These are phyloP conservation scores for Mycosphaerella sp. DNA, from an alignment of 2,329 filamentous ascomycete species.

Conservation along the genomic window DNA sequence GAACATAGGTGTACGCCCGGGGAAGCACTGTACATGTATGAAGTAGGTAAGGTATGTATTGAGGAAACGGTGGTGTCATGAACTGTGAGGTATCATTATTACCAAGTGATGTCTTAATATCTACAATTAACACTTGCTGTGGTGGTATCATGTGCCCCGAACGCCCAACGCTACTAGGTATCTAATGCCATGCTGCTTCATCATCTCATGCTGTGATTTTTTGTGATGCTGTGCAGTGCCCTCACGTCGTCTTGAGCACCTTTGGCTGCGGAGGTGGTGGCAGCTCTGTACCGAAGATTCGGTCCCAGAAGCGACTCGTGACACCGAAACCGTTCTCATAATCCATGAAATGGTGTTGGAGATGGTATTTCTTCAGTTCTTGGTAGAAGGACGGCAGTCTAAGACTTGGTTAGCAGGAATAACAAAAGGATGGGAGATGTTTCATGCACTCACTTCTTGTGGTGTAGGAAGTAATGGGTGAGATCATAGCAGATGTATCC, in stretches of 20 bases:
- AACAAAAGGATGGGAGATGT: background rate
- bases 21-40: too few species aligned
- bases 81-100: slow-evolving; percentile 5
- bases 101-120: slow-evolving; percentile 8
- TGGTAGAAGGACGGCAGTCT: slow-evolving; percentile 83
- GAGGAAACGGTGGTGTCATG: background rate
- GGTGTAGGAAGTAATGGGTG: slow-evolving; percentile 98
- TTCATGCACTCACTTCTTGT: slow-evolving; percentile 64
- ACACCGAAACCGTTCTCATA: slow-evolving; percentile 98
- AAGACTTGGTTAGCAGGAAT: slow-evolving; percentile 9
- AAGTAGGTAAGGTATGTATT: too few species aligned
- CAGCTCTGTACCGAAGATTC: slow-evolving; percentile 83
- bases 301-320: slow-evolving; percentile 93
- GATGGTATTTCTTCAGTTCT: slow-evolving; percentile 92
- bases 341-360: slow-evolving; percentile 95
- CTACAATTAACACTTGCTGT: slow-evolving; percentile 10
- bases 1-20: too few species aligned
- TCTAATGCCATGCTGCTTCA: slow-evolving; percentile 4
- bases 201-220: slow-evolving; percentile 1
- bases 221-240: slow-evolving; percentile 4
- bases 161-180: slow-evolving; percentile 3
- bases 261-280: slow-evolving; percentile 43
- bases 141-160: slow-evolving; percentile 15
- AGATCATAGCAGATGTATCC: slow-evolving; percentile 95
- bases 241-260: slow-evolving; percentile 41